A percentile compares a stretch with the other conserved stretches of the same genome.
These are phyloP conservation scores for Clonostachys rhizophaga DNA, from an alignment of 2,329 filamentous ascomycete species.

Conservation along the genomic window DNA sequence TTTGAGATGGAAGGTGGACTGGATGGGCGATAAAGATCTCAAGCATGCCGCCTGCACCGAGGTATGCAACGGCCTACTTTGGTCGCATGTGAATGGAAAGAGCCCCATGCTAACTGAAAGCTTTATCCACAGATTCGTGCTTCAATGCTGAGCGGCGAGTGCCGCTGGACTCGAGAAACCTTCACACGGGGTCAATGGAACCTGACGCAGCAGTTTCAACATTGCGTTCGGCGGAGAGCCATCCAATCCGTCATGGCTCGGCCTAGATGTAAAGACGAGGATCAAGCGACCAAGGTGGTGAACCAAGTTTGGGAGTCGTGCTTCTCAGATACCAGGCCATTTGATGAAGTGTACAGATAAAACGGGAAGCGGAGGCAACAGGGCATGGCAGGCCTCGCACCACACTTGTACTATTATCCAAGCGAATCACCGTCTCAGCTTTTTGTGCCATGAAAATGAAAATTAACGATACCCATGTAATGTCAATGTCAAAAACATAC, in stretches of 20 bases:
- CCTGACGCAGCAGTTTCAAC: conserved; percentile 87
- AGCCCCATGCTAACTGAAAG: neutral
- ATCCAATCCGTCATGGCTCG: conserved; percentile 74
- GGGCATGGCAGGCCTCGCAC: no score
- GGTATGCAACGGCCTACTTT: conserved; percentile 39
- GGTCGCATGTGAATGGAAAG: neutral
- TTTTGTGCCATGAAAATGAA: no score
- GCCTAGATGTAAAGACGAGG: conserved; percentile 78
- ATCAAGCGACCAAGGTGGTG: conserved; percentile 81
- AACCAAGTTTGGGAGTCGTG: conserved; percentile 99
- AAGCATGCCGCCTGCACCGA: conserved; percentile 92
- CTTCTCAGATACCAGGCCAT: conserved; percentile 88
- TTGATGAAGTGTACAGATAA: conserved; percentile 91
- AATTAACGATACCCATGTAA: no score
- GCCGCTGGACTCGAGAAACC: conserved; percentile 82
- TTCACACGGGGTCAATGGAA: conserved; percentile 82
- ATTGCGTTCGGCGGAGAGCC: conserved; percentile 81
- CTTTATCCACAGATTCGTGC: conserved; percentile 68
- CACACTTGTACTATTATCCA: no score
- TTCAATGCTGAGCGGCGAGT: conserved; percentile 89
- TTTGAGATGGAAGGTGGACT: conserved; percentile 85
- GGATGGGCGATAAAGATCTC: conserved; percentile 64
- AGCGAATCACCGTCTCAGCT: no score
- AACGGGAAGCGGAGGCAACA: neutral
- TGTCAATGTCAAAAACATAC: no score